Percentiles rank a stretch among this genome's conserved stretches.
Evolutionary conservation across 169 alveolate species (phyloP).

Genomic region (Cryptosporidium muris): DNA sequence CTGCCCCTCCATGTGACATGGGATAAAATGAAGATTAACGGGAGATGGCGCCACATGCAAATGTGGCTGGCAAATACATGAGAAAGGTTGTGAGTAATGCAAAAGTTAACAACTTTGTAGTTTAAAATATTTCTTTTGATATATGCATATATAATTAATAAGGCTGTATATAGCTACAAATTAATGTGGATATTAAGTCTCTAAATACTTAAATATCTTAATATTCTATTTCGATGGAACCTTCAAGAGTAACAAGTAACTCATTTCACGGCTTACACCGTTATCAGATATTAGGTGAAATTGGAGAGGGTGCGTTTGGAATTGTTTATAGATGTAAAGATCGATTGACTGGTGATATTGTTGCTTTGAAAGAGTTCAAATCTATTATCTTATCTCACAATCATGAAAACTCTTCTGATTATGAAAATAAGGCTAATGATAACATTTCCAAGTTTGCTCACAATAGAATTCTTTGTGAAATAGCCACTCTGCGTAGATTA

Average conservation of each 20-base stretch:
- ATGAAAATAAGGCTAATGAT: slow-evolving; percentile 71
- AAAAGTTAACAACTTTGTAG: no score
- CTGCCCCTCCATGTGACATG: slow-evolving; percentile 66
- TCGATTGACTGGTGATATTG: slow-evolving; percentile 80
- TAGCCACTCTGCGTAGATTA: slow-evolving; percentile 87
- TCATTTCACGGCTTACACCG: slow-evolving; percentile 73
- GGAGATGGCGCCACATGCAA: slow-evolving; percentile 71
- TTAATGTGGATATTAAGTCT: no score
- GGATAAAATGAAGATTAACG: neutral
- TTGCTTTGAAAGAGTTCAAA: slow-evolving; percentile 93
- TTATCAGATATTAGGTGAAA: slow-evolving; percentile 78
- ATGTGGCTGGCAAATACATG: slow-evolving; percentile 66
- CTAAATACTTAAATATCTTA: neutral
- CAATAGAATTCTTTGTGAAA: slow-evolving; percentile 90
- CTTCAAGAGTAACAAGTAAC: slow-evolving; percentile 40
- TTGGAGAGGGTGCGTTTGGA: slow-evolving; percentile 94
- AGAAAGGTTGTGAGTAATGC: neutral
- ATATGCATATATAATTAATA: no score
- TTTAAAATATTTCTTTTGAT: no score
- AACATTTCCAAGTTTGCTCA: slow-evolving; percentile 85
- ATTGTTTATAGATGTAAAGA: slow-evolving; percentile 91
- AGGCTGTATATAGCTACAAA: no score
- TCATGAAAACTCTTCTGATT: slow-evolving; percentile 8
- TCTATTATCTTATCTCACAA: neutral
- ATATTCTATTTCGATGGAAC: neutral